These are phyloP conservation scores for Neodidymelliopsis sp. DNA, from an alignment of 2,329 filamentous ascomycete genomes.

Conservation along the genomic window DNA sequence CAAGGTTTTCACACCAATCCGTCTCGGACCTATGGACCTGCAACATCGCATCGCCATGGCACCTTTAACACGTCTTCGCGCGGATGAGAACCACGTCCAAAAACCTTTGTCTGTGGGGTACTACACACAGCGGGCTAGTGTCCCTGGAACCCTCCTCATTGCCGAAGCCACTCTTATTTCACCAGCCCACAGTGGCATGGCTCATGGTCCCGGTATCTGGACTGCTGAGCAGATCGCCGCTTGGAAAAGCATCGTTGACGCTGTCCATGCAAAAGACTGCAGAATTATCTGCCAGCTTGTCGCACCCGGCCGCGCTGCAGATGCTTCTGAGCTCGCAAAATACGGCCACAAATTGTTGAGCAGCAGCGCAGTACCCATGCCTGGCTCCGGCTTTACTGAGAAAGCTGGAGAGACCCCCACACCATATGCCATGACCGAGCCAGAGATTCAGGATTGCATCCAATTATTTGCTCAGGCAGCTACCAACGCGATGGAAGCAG, in stretches of 20 bases:
- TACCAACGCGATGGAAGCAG: constrained; percentile 55
- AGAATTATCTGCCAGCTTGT: constrained; percentile 70
- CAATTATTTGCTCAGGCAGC: constrained; percentile 51
- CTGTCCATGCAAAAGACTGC: constrained; percentile 67
- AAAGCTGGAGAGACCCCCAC: constrained; percentile 1
- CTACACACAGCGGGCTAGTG: constrained; percentile 61
- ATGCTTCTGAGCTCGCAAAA: constrained; percentile 38
- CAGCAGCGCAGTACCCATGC: constrained; percentile 37
- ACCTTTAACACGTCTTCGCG: constrained; percentile 49
- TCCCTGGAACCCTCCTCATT: constrained; percentile 64
- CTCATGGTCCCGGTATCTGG: constrained; percentile 65
- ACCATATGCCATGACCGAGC: constrained; percentile 40
- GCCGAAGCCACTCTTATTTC: constrained; percentile 64
- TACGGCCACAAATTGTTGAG: constrained; percentile 42
- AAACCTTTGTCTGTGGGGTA: constrained; percentile 53
- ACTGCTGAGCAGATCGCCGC: constrained; percentile 54
- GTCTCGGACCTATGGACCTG: constrained; percentile 35
- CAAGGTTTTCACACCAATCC: constrained; percentile 40
- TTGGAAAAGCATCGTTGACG: constrained; percentile 67
- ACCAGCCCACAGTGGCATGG: constrained; percentile 55
- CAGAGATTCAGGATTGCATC: constrained; percentile 48
- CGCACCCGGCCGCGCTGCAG: constrained; percentile 63
- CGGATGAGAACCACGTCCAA: constrained; percentile 56
- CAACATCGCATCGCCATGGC: constrained; percentile 43
- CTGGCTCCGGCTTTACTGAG: constrained; percentile 53